These are phyloP conservation scores for Chimonanthus salicifolius DNA, from an alignment of 164 flowering plant genomes.

Conservation along the genomic window DNA sequence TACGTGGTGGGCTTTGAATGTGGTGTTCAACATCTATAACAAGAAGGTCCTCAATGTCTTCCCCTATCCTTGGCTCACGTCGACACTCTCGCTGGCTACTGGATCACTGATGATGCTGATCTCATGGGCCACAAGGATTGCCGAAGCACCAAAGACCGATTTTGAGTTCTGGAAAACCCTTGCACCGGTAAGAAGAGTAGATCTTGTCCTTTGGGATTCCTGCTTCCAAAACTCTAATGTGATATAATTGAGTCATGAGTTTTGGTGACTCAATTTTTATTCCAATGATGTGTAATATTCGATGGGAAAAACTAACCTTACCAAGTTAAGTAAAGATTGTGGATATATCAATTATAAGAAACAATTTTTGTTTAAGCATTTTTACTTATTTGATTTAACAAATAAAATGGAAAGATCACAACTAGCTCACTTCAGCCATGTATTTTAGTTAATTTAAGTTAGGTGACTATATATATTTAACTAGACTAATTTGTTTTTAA, in stretches of 20 bases:
- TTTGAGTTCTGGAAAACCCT: conserved; percentile 78
- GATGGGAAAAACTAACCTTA: no score
- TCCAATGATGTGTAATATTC: neutral
- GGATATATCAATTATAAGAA: no score
- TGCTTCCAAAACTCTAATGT: neutral
- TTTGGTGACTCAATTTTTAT: neutral
- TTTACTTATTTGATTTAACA: no score
- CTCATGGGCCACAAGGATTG: conserved; percentile 72
- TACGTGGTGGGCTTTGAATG: conserved; percentile 89
- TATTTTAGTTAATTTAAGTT: no score
- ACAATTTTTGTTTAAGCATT: no score
- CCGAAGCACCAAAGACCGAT: conserved; percentile 72
- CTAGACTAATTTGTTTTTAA: no score
- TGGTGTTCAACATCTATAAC: conserved; percentile 83
- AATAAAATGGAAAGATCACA: no score
- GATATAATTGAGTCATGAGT: neutral
- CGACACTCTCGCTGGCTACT: conserved; percentile 71
- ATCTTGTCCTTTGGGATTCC: neutral
- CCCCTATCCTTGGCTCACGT: conserved; percentile 87
- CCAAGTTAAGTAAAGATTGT: no score
- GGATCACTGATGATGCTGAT: conserved; percentile 77
- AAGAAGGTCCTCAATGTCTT: conserved; percentile 86
- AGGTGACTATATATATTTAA: no score
- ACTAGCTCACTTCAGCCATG: no score
- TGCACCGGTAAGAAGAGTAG: conserved; percentile 64